Evolutionary conservation across 176 grass and related monocot species (phyloP), one percentile per base, ranked within the genome.

Genomic region (Phoenix roebelenii): DNA sequence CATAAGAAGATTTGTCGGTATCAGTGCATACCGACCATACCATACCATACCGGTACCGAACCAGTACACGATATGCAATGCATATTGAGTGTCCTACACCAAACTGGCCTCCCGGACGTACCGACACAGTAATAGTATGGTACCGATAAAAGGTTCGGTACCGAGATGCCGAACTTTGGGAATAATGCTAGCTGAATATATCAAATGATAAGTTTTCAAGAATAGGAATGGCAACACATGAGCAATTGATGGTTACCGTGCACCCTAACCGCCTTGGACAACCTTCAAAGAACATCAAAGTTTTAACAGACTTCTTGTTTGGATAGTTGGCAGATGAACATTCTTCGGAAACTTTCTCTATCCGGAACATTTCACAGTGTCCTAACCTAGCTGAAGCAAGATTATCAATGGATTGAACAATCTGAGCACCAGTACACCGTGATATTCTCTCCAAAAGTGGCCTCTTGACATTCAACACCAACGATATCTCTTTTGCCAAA

Each of bases 221-320:
- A 16, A n/a, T 67, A 30, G 16, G 3, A 32, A n/a, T 67, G 24
- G 15, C 4, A 54, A 15, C 10, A 55, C 3, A 65, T 26, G 18
- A 53, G 76, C 28, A 30, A 30, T 6, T 30, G 5, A 30, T 6
- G 28, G 28, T 95, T 95, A 95, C 91, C 80, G 91, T 90, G 86
- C 91, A 95, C 56, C 91, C 91, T 66, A 90, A 69, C 25, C 71
- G 83, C 63, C 72, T 78, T 61, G 85, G 68, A 60, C 91, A 95
- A 74, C 83, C 91, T 77, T 95, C 86, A 72, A 95, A 90, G 61
- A 90, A 95, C 91, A 95, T 95, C 77, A 95, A 67, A 55, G 83
- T 90, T 73, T 90, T 96, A 32, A 29, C 63, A 50, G 76, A 65
- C 58, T 92, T 98, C 69, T 83, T 98, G 51, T 74, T 81, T 50